phyloP scores from a whole-genome alignment of 495 filamentous ascomycete genomes.

The Cenococcum geophilum region DNA sequence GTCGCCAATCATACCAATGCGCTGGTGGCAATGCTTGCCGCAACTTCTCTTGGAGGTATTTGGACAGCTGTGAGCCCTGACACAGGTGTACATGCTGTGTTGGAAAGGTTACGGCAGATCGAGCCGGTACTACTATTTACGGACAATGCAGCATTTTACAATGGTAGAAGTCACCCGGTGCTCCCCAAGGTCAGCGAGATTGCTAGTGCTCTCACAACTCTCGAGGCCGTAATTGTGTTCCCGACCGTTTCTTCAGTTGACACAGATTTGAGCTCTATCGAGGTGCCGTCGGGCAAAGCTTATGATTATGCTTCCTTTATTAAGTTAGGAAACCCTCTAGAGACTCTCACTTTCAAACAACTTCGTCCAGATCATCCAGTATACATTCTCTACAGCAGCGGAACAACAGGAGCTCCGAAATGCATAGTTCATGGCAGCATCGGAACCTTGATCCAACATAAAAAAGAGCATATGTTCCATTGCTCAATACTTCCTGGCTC shows the following conservation, averaged over 20 bases:
- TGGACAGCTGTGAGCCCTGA: conserved; percentile 89
- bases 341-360: conserved; percentile 59
- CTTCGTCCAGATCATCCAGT: conserved; percentile 77
- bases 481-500: conserved; percentile 62
- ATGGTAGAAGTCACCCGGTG: conserved; percentile 72
- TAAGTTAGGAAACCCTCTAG: conserved; percentile 26
- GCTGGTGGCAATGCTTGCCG: conserved; percentile 78
- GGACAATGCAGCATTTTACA: conserved; percentile 82
- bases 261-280: conserved; percentile 47
- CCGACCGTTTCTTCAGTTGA: conserved; percentile 50
- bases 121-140: conserved; percentile 73
- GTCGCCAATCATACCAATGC: conserved; percentile 82
- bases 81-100: conserved; percentile 69
- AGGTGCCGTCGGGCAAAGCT: conserved; percentile 44
- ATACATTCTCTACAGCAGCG: conserved; percentile 82
- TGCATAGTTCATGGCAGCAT: conserved; percentile 87
- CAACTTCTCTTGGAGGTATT: conserved; percentile 73
- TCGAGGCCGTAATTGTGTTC: conserved; percentile 66
- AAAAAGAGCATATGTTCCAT: conserved; percentile 86
- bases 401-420: conserved; percentile 86
- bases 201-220: conserved; percentile 52
- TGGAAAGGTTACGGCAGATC: conserved; percentile 79
- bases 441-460: conserved; percentile 85
- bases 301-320: conserved; percentile 48
- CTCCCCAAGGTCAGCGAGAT: conserved; percentile 68